Evolutionary conservation across 2,329 filamentous ascomycete species (phyloP).

Genomic region (Claviceps africana): DNA sequence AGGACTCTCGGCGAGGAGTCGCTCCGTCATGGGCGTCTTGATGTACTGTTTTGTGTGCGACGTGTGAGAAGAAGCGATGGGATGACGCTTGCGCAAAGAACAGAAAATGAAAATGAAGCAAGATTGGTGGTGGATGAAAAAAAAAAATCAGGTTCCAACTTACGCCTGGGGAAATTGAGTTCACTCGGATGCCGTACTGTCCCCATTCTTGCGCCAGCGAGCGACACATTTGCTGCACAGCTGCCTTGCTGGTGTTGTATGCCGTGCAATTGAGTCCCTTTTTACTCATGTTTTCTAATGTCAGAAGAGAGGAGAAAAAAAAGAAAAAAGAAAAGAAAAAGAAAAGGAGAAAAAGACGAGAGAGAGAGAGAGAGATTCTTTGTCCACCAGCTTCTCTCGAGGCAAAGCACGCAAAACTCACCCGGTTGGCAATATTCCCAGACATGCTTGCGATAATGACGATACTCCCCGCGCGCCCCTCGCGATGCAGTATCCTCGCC

Average conservation of each 20-base stretch:
- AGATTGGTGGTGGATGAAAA: too few relatives aligned
- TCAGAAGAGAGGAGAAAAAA: background rate
- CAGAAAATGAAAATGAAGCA: background rate
- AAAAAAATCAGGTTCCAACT: slow-evolving; percentile 4
- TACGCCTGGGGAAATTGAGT: slow-evolving; percentile 49
- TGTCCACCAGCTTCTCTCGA: too few relatives aligned
- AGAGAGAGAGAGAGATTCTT: too few relatives aligned
- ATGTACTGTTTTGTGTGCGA: slow-evolving; percentile 41
- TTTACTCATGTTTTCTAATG: background rate
- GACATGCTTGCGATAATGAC: slow-evolving; percentile 60
- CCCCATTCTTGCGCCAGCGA: slow-evolving; percentile 51
- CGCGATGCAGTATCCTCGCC: slow-evolving; percentile 58
- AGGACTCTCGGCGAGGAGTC: slow-evolving; percentile 62
- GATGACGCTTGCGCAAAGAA: background rate
- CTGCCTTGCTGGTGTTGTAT: slow-evolving; percentile 50
- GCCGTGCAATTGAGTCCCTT: slow-evolving; percentile 49
- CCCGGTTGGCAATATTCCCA: slow-evolving; percentile 51
- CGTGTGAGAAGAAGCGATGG: background rate
- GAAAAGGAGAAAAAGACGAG: background rate
- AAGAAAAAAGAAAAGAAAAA: background rate
- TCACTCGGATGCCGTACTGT: slow-evolving; percentile 47
- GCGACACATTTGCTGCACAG: slow-evolving; percentile 43
- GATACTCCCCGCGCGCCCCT: slow-evolving; percentile 45
- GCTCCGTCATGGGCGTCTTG: slow-evolving; percentile 69
- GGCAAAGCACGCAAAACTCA: slow-evolving; percentile 23